phyloP scores from a whole-genome alignment of 2,329 filamentous ascomycete genomes.

The Elsinoe arachidis region DNA sequence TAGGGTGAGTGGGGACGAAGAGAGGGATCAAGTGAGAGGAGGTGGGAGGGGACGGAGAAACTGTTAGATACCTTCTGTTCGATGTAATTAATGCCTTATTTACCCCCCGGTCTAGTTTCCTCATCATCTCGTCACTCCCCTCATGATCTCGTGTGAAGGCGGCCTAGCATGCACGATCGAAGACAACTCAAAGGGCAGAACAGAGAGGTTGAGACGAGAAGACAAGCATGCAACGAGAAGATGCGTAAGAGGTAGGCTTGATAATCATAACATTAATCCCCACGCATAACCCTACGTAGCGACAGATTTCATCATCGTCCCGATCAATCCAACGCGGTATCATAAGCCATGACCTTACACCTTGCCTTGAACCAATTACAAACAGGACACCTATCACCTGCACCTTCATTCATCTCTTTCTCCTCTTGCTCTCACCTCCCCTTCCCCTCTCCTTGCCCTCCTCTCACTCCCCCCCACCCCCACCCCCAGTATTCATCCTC shows the following conservation, averaged over 20 bases:
- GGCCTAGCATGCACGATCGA: too few relatives aligned
- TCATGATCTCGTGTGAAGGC: too few relatives aligned
- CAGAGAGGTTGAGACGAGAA: too few relatives aligned
- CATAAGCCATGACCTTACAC: not conserved
- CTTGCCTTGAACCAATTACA: not conserved
- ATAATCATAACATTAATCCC: too few relatives aligned
- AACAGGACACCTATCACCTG: not conserved
- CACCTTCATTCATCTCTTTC: not conserved
- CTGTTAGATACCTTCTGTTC: not conserved
- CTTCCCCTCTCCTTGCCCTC: not conserved
- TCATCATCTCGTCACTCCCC: too few relatives aligned
- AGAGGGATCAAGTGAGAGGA: too few relatives aligned
- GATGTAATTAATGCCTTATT: not conserved
- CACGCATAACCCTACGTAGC: not conserved
- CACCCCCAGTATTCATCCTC: conserved; percentile 20
- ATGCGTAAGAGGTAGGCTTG: not conserved
- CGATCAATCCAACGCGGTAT: not conserved
- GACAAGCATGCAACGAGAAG: not conserved
- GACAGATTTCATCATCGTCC: not conserved
- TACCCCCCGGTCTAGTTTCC: too few relatives aligned
- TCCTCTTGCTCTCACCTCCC: not conserved
- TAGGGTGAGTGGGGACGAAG: too few relatives aligned
- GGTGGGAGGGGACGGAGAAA: too few relatives aligned
- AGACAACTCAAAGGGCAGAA: too few relatives aligned
- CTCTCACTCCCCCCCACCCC: not conserved